These are phyloP conservation scores for Cerrena zonata DNA, from an alignment of 1,284 basidiomycete genomes.

Conservation along the genomic window DNA sequence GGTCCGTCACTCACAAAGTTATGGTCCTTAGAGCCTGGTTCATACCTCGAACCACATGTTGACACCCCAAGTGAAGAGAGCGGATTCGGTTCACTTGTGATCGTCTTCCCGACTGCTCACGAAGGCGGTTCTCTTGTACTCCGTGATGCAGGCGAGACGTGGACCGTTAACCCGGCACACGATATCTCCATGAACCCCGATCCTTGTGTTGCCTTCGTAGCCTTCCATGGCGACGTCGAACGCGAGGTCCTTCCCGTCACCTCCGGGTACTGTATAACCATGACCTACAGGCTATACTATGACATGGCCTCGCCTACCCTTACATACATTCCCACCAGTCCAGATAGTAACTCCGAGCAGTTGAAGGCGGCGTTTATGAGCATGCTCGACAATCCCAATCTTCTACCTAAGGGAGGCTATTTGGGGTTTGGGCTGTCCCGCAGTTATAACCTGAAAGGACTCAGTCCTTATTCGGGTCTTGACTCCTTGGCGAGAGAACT, in stretches of 20 bases:
- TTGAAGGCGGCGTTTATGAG: slow-evolving; percentile 11
- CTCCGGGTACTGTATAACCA: slow-evolving; percentile 34
- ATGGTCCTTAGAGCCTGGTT: slow-evolving; percentile 17
- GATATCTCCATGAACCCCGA: neutral
- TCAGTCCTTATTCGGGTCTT: neutral
- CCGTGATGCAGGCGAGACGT: slow-evolving; percentile 22
- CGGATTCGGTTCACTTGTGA: slow-evolving; percentile 38
- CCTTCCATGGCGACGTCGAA: slow-evolving; percentile 38
- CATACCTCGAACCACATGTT: slow-evolving; percentile 35
- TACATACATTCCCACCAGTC: neutral
- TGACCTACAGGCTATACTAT: slow-evolving; percentile 36
- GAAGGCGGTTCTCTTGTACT: slow-evolving; percentile 29
- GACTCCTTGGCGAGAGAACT: neutral
- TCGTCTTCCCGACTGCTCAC: slow-evolving; percentile 32
- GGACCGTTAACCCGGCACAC: slow-evolving; percentile 21
- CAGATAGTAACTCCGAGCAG: too few relatives aligned
- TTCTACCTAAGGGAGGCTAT: slow-evolving; percentile 27
- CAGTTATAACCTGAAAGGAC: neutral
- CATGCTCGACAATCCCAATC: slow-evolving; percentile 20
- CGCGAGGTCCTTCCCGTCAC: slow-evolving; percentile 36
- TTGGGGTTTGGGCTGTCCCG: slow-evolving; percentile 17
- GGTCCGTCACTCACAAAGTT: neutral
- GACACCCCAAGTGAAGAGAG: slow-evolving; percentile 29
- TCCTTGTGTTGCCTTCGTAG: slow-evolving; percentile 25
- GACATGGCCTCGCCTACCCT: slow-evolving; percentile 1